Percentiles rank a stretch among this genome's conserved stretches.
Conservation (phyloP, 352 stramenopile genomes). For the Phytophthora agathidicida region DNA sequence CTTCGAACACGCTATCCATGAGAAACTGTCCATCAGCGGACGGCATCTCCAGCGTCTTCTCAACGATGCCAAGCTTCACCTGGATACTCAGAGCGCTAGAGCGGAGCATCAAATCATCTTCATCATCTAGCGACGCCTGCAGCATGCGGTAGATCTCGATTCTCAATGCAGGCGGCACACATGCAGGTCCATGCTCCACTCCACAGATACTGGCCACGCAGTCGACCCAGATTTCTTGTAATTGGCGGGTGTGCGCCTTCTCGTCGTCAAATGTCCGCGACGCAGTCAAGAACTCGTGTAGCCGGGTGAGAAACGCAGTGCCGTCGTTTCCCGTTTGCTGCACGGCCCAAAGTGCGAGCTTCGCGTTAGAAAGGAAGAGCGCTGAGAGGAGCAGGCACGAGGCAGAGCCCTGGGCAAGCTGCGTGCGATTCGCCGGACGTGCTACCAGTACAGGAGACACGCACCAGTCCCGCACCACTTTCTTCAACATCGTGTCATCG, state of each 20-base stretch:
- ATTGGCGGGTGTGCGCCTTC: slow-evolving; percentile 50
- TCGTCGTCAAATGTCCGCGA: slow-evolving; percentile 54
- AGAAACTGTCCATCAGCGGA: slow-evolving; percentile 67
- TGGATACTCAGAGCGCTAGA: slow-evolving; percentile 82
- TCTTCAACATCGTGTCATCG: slow-evolving; percentile 69
- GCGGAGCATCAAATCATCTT: slow-evolving; percentile 75
- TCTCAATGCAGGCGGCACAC: slow-evolving; percentile 65
- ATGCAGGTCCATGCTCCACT: slow-evolving; percentile 70
- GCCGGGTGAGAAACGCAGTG: slow-evolving; percentile 50
- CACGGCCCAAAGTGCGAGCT: slow-evolving; percentile 77
- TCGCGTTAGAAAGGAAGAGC: slow-evolving; percentile 83
- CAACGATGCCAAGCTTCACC: slow-evolving; percentile 82
- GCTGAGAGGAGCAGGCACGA: slow-evolving; percentile 77
- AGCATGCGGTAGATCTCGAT: slow-evolving; percentile 85
- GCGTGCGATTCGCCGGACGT: slow-evolving; percentile 43
- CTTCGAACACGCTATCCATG: slow-evolving; percentile 75
- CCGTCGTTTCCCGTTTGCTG: slow-evolving; percentile 72
- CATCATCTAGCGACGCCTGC: slow-evolving; percentile 65
- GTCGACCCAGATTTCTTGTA: slow-evolving; percentile 86
- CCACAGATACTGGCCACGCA: slow-evolving; percentile 81
- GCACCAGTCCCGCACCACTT: slow-evolving; percentile 72
- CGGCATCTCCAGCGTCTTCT: slow-evolving; percentile 80
- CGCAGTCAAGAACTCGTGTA: slow-evolving; percentile 67
- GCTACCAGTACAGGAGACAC: slow-evolving; percentile 64
- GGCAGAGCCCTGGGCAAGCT: slow-evolving; percentile 60